Base-by-base conservation (phyloP, 495 filamentous ascomycete species). In the Aspergillus leporis region DNA sequence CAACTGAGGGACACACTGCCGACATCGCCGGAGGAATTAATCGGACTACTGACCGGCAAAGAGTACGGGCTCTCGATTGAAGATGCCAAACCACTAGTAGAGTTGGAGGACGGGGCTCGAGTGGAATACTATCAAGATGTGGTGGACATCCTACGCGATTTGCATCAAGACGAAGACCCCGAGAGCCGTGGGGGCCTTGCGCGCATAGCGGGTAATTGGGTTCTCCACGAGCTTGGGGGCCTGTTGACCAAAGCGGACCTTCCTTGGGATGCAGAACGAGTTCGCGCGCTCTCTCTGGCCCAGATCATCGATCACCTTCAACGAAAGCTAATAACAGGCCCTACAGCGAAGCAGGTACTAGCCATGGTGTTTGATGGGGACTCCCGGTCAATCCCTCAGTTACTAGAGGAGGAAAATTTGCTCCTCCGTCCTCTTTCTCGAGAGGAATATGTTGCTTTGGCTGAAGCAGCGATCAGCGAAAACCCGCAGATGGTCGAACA, bases 191-290 rank as follows among this genome's bases (percentile, higher is more conserved):
- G 60, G 18, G 46, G 59, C 36, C 68, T 76, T 18, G 71, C 72
- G 9, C 74, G 70, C 51, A 59, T 85, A n/a, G 82, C 78, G 14
- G 85, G 70, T 31, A 80, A 86, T 63, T 89, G 90, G 90, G 87
- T 93, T 40, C 78, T 98, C 1, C 92, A 98, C 70, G 91, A 96
- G 62, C 81, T 98, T 21, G 92, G 93, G 10, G 91, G 91, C 5
- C 78, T 96, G 3, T 64, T 89, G 28, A 77, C 83, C 49, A 82
- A 79, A 50, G 66, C 76, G 21, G 74, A 81, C 71, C 74, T 68
- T 55, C 53, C 66, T 8, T 90, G 86, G 81, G 70, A 78, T 50
- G 61, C 77, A n/a, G 69, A 80, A 3, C 77, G 78, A 2, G 81
- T 97, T 2, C 78, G 84, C 5, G 77, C 82, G 2, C 65, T 55